Conservation (phyloP, 306 rosid genomes). For the Vigna unguiculata region DNA sequence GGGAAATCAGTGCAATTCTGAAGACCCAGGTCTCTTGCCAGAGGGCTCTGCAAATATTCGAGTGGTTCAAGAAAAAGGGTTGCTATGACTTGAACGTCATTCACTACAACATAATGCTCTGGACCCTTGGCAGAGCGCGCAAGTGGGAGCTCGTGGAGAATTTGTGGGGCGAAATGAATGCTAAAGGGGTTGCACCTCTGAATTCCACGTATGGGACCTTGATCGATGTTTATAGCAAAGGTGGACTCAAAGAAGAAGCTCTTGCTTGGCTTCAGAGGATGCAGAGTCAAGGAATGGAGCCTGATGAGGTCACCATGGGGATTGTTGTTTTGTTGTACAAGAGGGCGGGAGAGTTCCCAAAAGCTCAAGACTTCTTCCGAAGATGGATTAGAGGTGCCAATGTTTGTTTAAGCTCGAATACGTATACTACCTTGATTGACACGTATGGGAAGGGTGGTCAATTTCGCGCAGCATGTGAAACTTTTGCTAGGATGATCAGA, state of each 20-base stretch:
- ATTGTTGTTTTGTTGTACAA: conserved; percentile 78
- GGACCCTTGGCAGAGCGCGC: conserved; percentile 67
- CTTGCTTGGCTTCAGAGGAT: conserved; percentile 75
- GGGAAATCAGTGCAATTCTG: conserved; percentile 77
- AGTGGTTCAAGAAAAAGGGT: conserved; percentile 73
- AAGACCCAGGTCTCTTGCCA: conserved; percentile 73
- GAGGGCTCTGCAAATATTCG: conserved; percentile 71
- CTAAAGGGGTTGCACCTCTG: conserved; percentile 63
- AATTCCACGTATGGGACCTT: conserved; percentile 85
- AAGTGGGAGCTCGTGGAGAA: conserved; percentile 65
- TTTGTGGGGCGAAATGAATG: conserved; percentile 78
- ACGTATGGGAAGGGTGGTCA: conserved; percentile 76
- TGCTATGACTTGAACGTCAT: conserved; percentile 75
- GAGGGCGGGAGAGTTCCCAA: conserved; percentile 65
- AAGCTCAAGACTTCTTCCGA: conserved; percentile 70
- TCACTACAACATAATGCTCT: conserved; percentile 77
- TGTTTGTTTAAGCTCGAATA: conserved; percentile 60
- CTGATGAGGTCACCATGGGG: conserved; percentile 86
- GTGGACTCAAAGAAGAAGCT: conserved; percentile 70
- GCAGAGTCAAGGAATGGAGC: conserved; percentile 72
- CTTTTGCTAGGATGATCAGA: conserved; percentile 71
- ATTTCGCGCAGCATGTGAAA: conserved; percentile 63
- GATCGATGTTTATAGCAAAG: conserved; percentile 82
- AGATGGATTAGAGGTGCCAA: conserved; percentile 59
- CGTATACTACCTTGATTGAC: conserved; percentile 77